Evolutionary conservation across 1,139 yeast genomes (phyloP), one percentile per base, ranked within the genome.

Genomic region (Zygoascus hellenicus): DNA sequence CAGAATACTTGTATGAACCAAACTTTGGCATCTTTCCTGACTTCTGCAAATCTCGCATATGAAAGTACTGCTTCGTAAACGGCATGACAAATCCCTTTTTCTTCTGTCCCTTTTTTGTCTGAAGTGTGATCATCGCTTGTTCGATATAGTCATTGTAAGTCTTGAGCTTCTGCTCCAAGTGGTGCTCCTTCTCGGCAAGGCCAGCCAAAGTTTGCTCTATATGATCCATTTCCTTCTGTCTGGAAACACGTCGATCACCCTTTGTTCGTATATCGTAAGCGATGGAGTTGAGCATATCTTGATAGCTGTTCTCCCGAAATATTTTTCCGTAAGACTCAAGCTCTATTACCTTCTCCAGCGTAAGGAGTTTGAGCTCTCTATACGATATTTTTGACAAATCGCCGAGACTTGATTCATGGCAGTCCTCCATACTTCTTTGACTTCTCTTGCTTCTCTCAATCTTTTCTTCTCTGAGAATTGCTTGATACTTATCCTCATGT

Each of bases 261-360:
- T 89, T 89, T 36, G 87, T 80, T 59, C 82, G 81, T 56, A 92
- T 88, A 55, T 94, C 97, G 46, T 76, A 68, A 0, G 96, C 96
- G 52, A 92, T 83, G 52, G 85, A 88, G 60, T 89, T 89, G 50
- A 92, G 68, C 22, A 92, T 64, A 19, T 77, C 81, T 62, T 92
- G 98, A 63, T 83, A 88, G 30, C 85, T 80, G 60, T 87, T 80
- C 16, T 74, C 70, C 49, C 95, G 74, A 2, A 83, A 70, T 10
- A 89, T 74, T 43, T 75, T 69, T 2, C 90, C 92, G 62, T 78
- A 68, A 1, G 76, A 64, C 61, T 90, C 97, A 46, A 92, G 70
- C 56, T 88, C 87, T 47, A 89, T 70, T 2, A 92, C 74, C 45
- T 83, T 77, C 57, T 85, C 92, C 44, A 94, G 68, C 0, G 96